Conservation (phyloP, 352 stramenopile species). For the Aphanomyces stellatus region DNA sequence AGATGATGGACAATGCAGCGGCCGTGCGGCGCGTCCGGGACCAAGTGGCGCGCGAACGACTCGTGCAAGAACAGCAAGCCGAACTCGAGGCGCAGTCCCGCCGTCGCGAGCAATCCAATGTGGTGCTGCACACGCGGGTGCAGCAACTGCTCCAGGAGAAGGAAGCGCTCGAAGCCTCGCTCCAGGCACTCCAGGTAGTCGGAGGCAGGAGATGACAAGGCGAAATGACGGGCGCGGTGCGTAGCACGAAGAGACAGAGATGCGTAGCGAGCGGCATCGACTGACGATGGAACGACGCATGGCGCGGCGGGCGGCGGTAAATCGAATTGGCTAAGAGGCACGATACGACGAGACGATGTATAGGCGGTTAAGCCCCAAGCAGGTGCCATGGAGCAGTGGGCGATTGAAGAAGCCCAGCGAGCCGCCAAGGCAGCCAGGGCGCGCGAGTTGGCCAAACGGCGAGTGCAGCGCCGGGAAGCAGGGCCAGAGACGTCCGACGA, state of each 20-base stretch:
- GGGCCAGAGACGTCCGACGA: constrained; percentile 12
- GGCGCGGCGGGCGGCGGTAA: neutral
- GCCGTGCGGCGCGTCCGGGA: neutral
- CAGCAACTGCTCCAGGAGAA: constrained; percentile 9
- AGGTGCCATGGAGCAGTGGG: neutral
- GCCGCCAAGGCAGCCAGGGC: neutral
- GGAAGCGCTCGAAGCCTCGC: neutral
- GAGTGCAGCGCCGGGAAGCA: neutral
- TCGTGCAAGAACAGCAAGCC: neutral
- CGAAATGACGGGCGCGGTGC: too few relatives aligned
- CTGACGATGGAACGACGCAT: constrained; percentile 8
- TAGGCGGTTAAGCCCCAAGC: too few relatives aligned
- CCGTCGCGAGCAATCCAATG: neutral
- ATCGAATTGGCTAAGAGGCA: too few relatives aligned
- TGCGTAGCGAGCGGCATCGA: neutral
- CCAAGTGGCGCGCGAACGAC: neutral
- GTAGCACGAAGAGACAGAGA: neutral
- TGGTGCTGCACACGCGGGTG: neutral
- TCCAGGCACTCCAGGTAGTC: neutral
- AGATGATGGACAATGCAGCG: neutral
- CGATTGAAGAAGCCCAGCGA: neutral
- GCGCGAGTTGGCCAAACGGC: neutral
- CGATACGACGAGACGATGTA: too few relatives aligned
- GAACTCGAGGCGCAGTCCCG: neutral
- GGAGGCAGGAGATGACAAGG: neutral